A percentile compares a stretch with the other conserved stretches of the same genome.
Evolutionary conservation across 306 rosid genomes (phyloP).

Genomic region (Cercis canadensis): DNA sequence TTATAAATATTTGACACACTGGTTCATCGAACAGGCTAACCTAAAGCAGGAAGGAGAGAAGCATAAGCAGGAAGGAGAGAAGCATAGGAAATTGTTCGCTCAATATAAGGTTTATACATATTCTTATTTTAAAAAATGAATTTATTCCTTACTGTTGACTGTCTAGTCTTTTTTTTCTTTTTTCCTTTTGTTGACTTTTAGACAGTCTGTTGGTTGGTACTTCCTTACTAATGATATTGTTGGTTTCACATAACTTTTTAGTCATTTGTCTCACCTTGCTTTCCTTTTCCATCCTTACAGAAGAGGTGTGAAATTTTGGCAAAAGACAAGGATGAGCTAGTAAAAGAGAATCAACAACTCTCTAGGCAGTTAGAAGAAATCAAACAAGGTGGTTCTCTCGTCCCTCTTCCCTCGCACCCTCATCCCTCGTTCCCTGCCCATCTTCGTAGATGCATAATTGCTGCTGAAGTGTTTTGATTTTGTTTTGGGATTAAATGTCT

Average conservation of each 20-base stretch:
- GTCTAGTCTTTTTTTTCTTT: not conserved
- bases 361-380: conserved; percentile 80
- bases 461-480: not conserved
- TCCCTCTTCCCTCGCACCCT: not conserved
- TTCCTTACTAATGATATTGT: no score
- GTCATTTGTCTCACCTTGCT: not conserved
- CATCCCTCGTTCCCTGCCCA: not conserved
- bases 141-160: not conserved
- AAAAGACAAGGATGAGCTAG: conserved; percentile 79
- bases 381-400: conserved; percentile 66
- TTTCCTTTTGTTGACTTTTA: no score
- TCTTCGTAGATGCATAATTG: no score
- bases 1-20: conserved; percentile 14
- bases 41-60: conserved; percentile 69
- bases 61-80: conserved; percentile 71
- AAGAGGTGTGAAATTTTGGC: conserved; percentile 51
- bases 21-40: conserved; percentile 60
- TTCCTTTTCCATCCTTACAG: conserved; percentile 47
- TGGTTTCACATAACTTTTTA: not conserved
- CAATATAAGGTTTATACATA: conserved; percentile 62
- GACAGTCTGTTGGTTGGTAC: no score
- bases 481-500: conserved; percentile 11
- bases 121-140: conserved; percentile 10
- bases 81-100: conserved; percentile 51
- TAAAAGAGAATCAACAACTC: conserved; percentile 74